phyloP scores from a whole-genome alignment of 108 stramenopile genomes.

The Seminavis robusta region DNA sequence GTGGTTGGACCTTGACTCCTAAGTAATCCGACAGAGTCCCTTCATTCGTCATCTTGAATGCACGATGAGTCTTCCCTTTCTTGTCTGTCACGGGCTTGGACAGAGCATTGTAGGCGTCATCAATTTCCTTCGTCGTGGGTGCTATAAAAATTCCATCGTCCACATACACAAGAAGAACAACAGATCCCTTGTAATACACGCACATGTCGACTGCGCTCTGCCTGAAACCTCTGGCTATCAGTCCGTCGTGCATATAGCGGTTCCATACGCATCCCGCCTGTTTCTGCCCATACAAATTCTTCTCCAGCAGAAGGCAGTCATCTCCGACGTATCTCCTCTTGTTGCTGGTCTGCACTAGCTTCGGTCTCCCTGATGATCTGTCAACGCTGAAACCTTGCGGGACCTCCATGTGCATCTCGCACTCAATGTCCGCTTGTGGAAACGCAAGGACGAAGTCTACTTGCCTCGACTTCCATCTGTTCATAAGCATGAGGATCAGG shows the following conservation, averaged over 20 bases:
- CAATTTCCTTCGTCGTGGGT: constrained; percentile 4
- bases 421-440: constrained; percentile 24
- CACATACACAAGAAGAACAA: constrained; percentile 26
- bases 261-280: constrained; percentile 34
- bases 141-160: constrained; percentile 33
- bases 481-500: constrained; percentile 13
- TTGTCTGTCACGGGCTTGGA: constrained; percentile 8
- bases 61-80: constrained; percentile 13
- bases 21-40: constrained; percentile 17
- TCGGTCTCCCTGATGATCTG: too few species aligned
- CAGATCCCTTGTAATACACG: constrained; percentile 25
- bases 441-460: constrained; percentile 37
- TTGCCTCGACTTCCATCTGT: constrained; percentile 22
- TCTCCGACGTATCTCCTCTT: not conserved
- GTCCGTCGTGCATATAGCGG: constrained; percentile 12
- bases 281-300: constrained; percentile 30
- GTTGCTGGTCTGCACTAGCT: too few species aligned
- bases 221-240: not conserved
- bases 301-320: constrained; percentile 10
- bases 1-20: constrained; percentile 22
- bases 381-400: constrained; percentile 10
- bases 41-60: constrained; percentile 14
- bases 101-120: constrained; percentile 2
- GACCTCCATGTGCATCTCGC: constrained; percentile 25
- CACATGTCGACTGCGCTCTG: constrained; percentile 32